These are phyloP conservation scores for Melastoma malabathricum DNA, from an alignment of 345 rosid genomes.

Conservation along the genomic window DNA sequence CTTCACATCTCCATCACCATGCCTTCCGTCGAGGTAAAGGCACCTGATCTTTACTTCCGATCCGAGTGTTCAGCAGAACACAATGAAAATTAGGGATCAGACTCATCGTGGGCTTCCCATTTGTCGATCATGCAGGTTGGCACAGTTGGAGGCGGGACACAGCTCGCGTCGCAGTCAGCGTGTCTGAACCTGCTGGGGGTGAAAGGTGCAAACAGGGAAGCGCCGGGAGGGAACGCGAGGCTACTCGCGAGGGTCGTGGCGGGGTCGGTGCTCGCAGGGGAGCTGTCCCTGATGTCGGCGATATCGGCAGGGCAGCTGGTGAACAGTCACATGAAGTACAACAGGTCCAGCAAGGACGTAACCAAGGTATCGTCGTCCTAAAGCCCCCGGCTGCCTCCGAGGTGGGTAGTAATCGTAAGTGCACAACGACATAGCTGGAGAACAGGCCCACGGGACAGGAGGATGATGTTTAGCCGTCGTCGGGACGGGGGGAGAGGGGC, in stretches of 20 bases:
- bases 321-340: conserved; percentile 62
- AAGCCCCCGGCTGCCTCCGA: no score
- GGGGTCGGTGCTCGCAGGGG: conserved; percentile 59
- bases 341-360: conserved; percentile 45
- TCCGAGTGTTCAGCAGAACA: no score
- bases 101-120: background rate
- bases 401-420: no score
- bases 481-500: no score
- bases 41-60: no score
- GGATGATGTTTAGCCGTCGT: no score
- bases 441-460: no score
- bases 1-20: conserved; percentile 61
- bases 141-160: conserved; percentile 69
- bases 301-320: conserved; percentile 63
- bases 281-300: conserved; percentile 65
- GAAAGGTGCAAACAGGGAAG: conserved; percentile 45
- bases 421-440: no score
- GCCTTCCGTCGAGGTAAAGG: conserved; percentile 62
- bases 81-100: no score
- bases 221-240: conserved; percentile 43
- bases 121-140: conserved; percentile 32
- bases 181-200: conserved; percentile 57
- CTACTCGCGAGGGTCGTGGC: conserved; percentile 42
- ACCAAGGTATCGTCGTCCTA: conserved; percentile 11
- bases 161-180: conserved; percentile 68